Base-by-base conservation (phyloP, 2,329 filamentous ascomycete species). In the Talaromyces atroroseus region DNA sequence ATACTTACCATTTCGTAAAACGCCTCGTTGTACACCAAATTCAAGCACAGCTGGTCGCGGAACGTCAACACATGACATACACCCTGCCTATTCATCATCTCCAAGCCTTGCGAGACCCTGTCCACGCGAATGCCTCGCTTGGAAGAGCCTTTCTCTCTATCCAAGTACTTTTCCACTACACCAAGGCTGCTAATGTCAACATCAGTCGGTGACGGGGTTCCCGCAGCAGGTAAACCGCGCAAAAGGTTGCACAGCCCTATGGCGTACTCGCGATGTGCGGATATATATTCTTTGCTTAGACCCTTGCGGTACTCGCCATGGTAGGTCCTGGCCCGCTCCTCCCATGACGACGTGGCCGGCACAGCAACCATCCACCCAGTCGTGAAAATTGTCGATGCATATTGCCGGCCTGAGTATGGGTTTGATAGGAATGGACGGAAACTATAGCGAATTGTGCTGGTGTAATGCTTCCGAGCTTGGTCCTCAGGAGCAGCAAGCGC, bases 31-130 rank as follows among this genome's bases (percentile, higher is more conserved):
- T 68, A 73, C 18, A 67, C 66, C 20, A 62, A 63, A 20, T 64
- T 64, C 29, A 72, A 54, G 34, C 61, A 68, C 52, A 72, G 54
- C 58, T 65, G 62, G 44, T 69, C 64, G 6, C 66, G 59, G 34
- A 73, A 73, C 0, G 66, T 71, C 66, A 66, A 73, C 20, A 70
- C 61, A 61, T 60, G 65, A 58, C 62, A 64, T 6, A 55, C 60
- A 49, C 60, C 55, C 57, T 70, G 65, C 21, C 68, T 62, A 0
- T 65, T 63, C 29, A 70, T 60, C 46, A 65, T 67, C 57, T 72
- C 67, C 20, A 71, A 65, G 1, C 70, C 68, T 12, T 69, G 49
- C 44, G 65, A 64, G 2, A 67, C 59, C 26, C 62, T 62, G 34
- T 51, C 58, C 47, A 72, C 65, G 24, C 64, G 50, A 38, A 69